A percentile compares a stretch with the other conserved stretches of the same genome.
Conservation (phyloP, 2,329 filamentous ascomycete genomes). For the Curvularia verruculosa region DNA sequence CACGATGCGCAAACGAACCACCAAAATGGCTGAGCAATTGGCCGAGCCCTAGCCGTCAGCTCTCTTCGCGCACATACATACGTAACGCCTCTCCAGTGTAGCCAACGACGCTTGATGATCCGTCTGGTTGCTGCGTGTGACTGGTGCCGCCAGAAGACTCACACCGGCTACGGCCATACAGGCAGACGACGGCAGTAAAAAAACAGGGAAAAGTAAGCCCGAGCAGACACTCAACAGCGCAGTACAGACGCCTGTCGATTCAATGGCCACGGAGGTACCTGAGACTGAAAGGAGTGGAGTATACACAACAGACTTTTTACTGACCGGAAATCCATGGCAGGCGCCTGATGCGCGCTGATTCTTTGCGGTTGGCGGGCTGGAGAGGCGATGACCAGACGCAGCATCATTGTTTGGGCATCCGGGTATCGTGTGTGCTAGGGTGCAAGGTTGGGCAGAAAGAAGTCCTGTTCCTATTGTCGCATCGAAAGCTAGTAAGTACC, state of each 20-base stretch:
- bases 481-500: not conserved
- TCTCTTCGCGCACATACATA: constrained; percentile 6
- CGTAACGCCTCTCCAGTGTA: constrained; percentile 2
- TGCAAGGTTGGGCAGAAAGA: not conserved
- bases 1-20: constrained; percentile 5
- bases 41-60: constrained; percentile 1
- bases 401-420: not conserved
- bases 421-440: not conserved
- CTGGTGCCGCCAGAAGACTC: constrained; percentile 1
- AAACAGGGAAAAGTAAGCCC: not conserved
- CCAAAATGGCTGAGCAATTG: constrained; percentile 11
- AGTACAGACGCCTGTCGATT: not conserved
- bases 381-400: not conserved
- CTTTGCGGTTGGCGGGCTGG: not conserved
- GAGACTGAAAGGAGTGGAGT: not conserved
- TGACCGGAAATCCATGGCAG: constrained; percentile 7
- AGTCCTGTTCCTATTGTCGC: not conserved
- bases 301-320: not conserved
- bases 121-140: constrained; percentile 1
- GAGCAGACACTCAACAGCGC: not conserved
- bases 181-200: constrained; percentile 1
- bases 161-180: not conserved
- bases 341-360: not conserved
- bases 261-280: not conserved
- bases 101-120: constrained; percentile 1